Base-by-base conservation (phyloP, 2,329 filamentous ascomycete species). In the Verticillium longisporum region DNA sequence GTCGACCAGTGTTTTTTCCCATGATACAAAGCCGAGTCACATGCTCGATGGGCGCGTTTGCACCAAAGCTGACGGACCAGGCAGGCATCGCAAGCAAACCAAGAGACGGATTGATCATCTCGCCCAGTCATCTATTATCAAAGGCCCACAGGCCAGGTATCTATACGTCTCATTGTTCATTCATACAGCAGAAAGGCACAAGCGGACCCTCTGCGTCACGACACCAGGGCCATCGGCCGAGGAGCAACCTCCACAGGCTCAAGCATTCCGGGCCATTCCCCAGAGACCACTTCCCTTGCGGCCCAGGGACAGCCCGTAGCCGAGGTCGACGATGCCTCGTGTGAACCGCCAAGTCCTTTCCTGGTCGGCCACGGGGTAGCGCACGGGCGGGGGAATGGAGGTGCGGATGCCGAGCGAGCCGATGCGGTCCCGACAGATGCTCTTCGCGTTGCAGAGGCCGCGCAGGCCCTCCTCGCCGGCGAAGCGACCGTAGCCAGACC, bases 401-500 rank as follows among this genome's bases (percentile, higher is more conserved):
- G 95, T 99, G 65, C 88, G 72, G 62, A 90, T 70, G 2, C 87
- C 86, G 21, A 87, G 67, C 78, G 82, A 83, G 15, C 78, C 80
- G 62, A 82, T 80, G 38, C 88, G 80, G 78, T 99, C 95, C 64
- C 87, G 81, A 70, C 92, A 97, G 36, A 99, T 80, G 61, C 89
- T 87, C 79, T 99, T 99, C 65, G 87, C 74, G 74, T 98, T 97
- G 74, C 92, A 97, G 60, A 99, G 72, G 3, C 88, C 88, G 38
- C 91, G 82, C 26, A 99, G 76, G 0, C 95, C 95, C 73, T 99
- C 95, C 66, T 90, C 88, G 31, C 92, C 95, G 0, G 92, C 94
- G 75, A 99, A 99, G 2, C 94, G 83, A 1, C 95, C 95, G 73
- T 98, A 98, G 0, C 91, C 95, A 26, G 90, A 96, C 1, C 92